Conservation (phyloP, 768 basidiomycete species). For the Russula compacta region DNA sequence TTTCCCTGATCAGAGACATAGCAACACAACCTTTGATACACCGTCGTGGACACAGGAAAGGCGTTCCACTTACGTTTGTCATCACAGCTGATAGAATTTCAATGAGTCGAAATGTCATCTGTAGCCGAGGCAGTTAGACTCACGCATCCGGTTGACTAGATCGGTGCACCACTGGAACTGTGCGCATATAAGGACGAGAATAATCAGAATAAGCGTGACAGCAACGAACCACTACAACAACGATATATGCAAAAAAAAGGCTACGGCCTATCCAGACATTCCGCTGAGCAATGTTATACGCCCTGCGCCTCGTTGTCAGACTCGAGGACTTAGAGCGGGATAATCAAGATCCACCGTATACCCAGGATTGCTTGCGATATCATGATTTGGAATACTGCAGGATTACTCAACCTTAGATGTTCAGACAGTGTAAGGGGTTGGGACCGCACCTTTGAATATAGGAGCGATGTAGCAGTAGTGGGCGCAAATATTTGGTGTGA, state of each 20-base stretch:
- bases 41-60: background rate
- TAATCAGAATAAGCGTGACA: slow-evolving; percentile 18
- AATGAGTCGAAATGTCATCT: background rate
- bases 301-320: slow-evolving; percentile 28
- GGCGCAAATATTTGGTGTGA: slow-evolving; percentile 39
- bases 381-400: slow-evolving; percentile 50
- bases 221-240: slow-evolving; percentile 36
- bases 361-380: slow-evolving; percentile 59
- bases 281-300: slow-evolving; percentile 49
- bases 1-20: slow-evolving; percentile 27
- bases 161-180: slow-evolving; percentile 52
- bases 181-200: background rate
- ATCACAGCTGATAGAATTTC: slow-evolving; percentile 11
- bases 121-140: slow-evolving; percentile 19
- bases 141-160: slow-evolving; percentile 41
- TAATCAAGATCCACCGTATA: slow-evolving; percentile 35
- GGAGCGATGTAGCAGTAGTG: slow-evolving; percentile 45
- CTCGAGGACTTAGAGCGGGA: background rate
- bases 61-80: background rate
- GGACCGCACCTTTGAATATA: slow-evolving; percentile 47
- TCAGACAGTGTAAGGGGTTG: background rate
- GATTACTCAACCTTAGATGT: background rate
- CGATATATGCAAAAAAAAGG: slow-evolving; percentile 33
- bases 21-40: background rate
- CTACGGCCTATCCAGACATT: slow-evolving; percentile 32